Base-by-base conservation (phyloP, 805 yeast genomes). In the Kodamaea restingae region DNA sequence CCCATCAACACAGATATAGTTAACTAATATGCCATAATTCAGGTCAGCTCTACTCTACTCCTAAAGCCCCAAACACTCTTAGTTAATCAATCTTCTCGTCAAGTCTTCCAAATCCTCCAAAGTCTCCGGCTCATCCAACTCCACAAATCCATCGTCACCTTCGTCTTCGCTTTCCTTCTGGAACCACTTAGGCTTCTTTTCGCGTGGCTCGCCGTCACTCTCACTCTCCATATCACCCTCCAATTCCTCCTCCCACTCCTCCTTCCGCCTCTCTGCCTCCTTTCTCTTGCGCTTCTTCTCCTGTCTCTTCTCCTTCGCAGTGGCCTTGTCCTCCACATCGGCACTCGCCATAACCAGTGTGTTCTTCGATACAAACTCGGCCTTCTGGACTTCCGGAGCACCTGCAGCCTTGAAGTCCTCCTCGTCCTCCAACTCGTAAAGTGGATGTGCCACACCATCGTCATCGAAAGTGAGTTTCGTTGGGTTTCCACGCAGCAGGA, bases 101-200 rank as follows among this genome's bases (percentile, higher is more conserved):
- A 87, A 75, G 36, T 95, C 88, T 70, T 93, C 98, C 61, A 93
- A 74, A 56, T 93, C 98, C 60, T 88, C 96, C 58, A 93, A 70
- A 12, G 95, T 84, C 53, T 87, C 84, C 11, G 97, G 97, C 52
- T 81, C 86, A 50, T 86, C 95, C 33, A 86, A 70, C 64, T 90
- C 96, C 44, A 85, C 67, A 34, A 84, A 65, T 7, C 58, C 52
- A 30, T 56, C 60, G 15, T 57, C 50, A 25, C 48, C 53, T 8
- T 49, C 51, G 3, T 51, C 50, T 33, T 41, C 45, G 43, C 41
- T 49, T 32, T 61, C 61, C 39, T 58, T 61, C 47, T 71, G 69
- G 49, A 74, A 75, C 81, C 80, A 75, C 51, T 66, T 73, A 52
- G 69, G 71, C 55, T 63, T 65, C 65, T 67, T 68, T 18, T 48